A percentile compares a stretch with the other conserved stretches of the same genome.
Conservation (phyloP, 1,284 basidiomycete species). For the Pseudozyma thailandica region DNA sequence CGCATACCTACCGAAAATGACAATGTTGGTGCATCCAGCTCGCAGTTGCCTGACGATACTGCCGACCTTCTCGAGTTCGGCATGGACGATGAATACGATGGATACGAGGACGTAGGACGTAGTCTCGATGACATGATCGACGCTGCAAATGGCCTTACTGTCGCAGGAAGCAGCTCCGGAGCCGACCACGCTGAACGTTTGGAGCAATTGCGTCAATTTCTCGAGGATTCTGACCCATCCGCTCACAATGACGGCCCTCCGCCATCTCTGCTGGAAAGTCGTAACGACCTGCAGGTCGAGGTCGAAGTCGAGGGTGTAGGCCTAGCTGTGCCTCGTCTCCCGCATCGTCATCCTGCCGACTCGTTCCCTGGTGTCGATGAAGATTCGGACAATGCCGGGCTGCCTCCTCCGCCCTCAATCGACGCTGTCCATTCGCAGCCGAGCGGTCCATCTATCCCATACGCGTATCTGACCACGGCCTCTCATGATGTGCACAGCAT, state of each 20-base stretch:
- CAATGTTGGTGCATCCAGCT: conserved; percentile 16
- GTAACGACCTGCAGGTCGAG: conserved; percentile 58
- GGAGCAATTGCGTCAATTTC: conserved; percentile 41
- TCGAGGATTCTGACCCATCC: conserved; percentile 33
- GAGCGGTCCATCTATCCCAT: background rate
- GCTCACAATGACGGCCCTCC: conserved; percentile 44
- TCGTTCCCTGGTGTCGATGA: conserved; percentile 11
- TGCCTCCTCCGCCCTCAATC: conserved; percentile 35
- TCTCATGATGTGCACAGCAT: background rate
- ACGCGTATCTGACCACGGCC: conserved; percentile 1
- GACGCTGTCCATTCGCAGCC: conserved; percentile 3
- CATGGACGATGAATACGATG: conserved; percentile 57
- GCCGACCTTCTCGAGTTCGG: conserved; percentile 45
- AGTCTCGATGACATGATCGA: conserved; percentile 35
- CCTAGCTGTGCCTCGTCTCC: conserved; percentile 46
- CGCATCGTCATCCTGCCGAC: conserved; percentile 36
- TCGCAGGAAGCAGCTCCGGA: conserved; percentile 15
- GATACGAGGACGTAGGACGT: conserved; percentile 56
- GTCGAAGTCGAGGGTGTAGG: conserved; percentile 63
- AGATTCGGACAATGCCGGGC: conserved; percentile 1
- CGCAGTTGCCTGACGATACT: conserved; percentile 1
- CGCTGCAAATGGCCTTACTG: conserved; percentile 18
- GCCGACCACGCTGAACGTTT: conserved; percentile 37
- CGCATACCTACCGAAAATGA: conserved; percentile 18
- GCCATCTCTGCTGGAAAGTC: conserved; percentile 53